Evolutionary conservation across 2,329 filamentous ascomycete genomes (phyloP).

Genomic region (Aquanectria penicillioides): DNA sequence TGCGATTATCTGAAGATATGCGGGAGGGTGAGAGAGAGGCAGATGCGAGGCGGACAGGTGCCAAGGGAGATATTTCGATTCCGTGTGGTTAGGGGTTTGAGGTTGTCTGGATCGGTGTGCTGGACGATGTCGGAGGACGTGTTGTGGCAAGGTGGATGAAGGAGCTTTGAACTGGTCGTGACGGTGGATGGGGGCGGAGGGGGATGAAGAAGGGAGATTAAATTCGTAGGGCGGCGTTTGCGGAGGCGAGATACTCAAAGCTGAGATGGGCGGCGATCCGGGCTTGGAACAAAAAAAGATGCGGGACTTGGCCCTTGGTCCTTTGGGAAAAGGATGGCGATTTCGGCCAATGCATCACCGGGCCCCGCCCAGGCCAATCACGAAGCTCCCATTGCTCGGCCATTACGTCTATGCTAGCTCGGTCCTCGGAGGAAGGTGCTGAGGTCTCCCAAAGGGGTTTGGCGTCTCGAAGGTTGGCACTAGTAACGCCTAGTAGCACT

Average conservation of each 20-base stretch:
- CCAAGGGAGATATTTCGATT: conserved; percentile 4
- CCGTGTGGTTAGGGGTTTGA: not conserved
- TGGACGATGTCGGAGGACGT: conserved; percentile 2
- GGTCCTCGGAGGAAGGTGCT: conserved; percentile 41
- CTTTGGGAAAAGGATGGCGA: conserved; percentile 38
- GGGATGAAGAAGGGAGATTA: conserved; percentile 9
- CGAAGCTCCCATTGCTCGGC: conserved; percentile 42
- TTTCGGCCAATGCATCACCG: conserved; percentile 42
- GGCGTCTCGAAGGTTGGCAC: too few relatives aligned
- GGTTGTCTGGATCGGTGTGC: not conserved
- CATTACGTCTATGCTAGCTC: conserved; percentile 45
- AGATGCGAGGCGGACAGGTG: not conserved
- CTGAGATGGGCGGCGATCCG: conserved; percentile 31
- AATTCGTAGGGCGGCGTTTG: conserved; percentile 15
- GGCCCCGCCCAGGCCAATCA: conserved; percentile 30
- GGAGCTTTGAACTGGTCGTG: not conserved
- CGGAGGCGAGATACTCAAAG: conserved; percentile 35
- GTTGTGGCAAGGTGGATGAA: not conserved
- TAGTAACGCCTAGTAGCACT: too few relatives aligned
- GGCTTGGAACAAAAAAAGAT: conserved; percentile 42
- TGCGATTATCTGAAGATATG: conserved; percentile 22
- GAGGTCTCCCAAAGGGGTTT: conserved; percentile 7
- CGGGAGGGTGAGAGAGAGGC: not conserved
- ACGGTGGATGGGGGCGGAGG: not conserved
- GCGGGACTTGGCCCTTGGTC: conserved; percentile 38